These are phyloP conservation scores for Pseudogymnoascus sp. DNA, from an alignment of 2,329 filamentous ascomycete genomes.

Conservation along the genomic window DNA sequence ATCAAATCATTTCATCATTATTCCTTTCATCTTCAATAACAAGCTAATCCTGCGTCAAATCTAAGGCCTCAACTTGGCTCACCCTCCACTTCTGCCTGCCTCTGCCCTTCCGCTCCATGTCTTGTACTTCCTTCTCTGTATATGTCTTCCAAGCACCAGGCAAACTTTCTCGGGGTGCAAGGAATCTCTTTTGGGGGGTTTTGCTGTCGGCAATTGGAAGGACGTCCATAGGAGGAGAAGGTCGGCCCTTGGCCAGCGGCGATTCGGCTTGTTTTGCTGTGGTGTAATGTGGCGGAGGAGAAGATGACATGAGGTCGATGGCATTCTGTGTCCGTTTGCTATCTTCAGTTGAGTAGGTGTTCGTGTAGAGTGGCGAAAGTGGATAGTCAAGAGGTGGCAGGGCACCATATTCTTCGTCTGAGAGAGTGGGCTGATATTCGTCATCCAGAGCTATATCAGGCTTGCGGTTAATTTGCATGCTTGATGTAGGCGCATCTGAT, in stretches of 20 bases:
- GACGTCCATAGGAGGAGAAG: neutral
- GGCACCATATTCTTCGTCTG: neutral
- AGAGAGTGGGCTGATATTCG: neutral
- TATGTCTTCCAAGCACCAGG: slow-evolving; percentile 30
- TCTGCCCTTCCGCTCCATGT: neutral
- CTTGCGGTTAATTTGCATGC: neutral
- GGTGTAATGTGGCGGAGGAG: neutral
- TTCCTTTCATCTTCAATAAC: neutral
- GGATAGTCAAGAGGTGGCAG: neutral
- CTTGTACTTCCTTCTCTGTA: slow-evolving; percentile 17
- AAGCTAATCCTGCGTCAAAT: slow-evolving; percentile 18
- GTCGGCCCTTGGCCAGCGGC: neutral
- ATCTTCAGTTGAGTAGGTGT: neutral
- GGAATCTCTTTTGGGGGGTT: slow-evolving; percentile 19
- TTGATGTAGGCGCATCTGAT: neutral
- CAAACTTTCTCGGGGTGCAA: slow-evolving; percentile 29
- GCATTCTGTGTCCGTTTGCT: neutral
- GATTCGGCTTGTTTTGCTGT: neutral
- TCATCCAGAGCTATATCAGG: neutral
- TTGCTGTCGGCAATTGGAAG: neutral
- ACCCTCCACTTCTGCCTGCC: slow-evolving; percentile 18
- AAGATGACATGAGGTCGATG: neutral
- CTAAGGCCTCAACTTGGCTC: slow-evolving; percentile 23
- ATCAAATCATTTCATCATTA: neutral
- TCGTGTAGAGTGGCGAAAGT: neutral